These are phyloP conservation scores for Dryas alaskensis DNA, from an alignment of 306 rosid genomes.

Conservation along the genomic window DNA sequence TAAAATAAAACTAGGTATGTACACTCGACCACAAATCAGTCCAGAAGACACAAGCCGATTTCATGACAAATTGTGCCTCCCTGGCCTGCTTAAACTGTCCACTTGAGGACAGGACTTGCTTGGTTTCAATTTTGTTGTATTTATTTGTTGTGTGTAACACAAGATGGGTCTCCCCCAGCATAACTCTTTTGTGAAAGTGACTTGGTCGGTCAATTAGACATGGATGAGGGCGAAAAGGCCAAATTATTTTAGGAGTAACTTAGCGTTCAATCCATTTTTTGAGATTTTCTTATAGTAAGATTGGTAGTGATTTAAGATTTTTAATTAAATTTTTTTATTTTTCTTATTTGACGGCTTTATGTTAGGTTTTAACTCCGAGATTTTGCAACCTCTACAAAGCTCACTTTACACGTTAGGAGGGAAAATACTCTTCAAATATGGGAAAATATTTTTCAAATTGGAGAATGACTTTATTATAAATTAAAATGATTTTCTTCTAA, in stretches of 20 bases:
- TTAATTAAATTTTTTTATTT: too few species aligned
- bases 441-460: too few species aligned
- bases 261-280: too few species aligned
- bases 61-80: slow-evolving; percentile 12
- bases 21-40: not conserved
- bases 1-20: not conserved
- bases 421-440: too few species aligned
- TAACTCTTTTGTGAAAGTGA: slow-evolving; percentile 18
- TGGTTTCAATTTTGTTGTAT: not conserved
- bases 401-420: too few species aligned
- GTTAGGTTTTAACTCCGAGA: too few species aligned
- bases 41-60: slow-evolving; percentile 12
- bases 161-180: not conserved
- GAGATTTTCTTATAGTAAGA: too few species aligned
- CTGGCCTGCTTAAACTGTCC: slow-evolving; percentile 5
- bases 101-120: slow-evolving; percentile 15
- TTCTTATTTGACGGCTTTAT: too few species aligned
- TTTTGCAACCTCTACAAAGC: too few species aligned
- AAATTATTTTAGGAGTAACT: not conserved
- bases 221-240: not conserved
- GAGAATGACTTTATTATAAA: too few species aligned
- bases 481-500: too few species aligned
- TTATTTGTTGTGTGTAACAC: slow-evolving; percentile 18
- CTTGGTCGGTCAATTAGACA: slow-evolving; percentile 24
- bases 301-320: too few species aligned